Evolutionary conservation across 176 grass and related monocot species (phyloP).

Genomic region (Miscanthus lutarioriparius): DNA sequence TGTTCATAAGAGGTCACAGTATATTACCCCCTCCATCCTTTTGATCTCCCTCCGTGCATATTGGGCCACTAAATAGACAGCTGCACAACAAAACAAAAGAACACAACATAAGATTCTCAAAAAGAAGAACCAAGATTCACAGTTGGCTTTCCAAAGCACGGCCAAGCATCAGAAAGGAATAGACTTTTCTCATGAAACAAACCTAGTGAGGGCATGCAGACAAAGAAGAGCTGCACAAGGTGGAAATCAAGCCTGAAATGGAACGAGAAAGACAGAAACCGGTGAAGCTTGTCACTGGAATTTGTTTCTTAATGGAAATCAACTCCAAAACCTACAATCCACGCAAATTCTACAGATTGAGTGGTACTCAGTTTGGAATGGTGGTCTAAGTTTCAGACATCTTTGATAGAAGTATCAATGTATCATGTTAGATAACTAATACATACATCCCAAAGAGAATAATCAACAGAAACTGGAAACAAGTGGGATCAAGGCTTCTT

Average conservation of each 20-base stretch:
- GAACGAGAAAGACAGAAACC: conserved; percentile 17
- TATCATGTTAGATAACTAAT: conserved; percentile 6
- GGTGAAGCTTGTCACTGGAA: not conserved
- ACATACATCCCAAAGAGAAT: not conserved
- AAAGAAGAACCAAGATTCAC: not conserved
- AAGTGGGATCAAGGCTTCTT: not conserved
- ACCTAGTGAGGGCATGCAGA: conserved; percentile 93
- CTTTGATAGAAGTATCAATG: not conserved
- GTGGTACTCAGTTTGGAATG: not conserved
- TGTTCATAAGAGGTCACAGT: not conserved
- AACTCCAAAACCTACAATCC: not conserved
- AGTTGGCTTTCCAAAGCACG: not conserved
- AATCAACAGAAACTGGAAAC: not conserved
- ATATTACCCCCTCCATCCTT: conserved; percentile 90
- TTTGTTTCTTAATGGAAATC: conserved; percentile 22
- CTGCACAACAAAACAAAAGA: conserved; percentile 48
- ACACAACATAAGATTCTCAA: conserved; percentile 9
- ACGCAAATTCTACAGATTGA: not conserved
- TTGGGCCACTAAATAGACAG: conserved; percentile 81
- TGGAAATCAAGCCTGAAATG: conserved; percentile 87
- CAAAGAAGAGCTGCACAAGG: conserved; percentile 95
- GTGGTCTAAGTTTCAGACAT: not conserved
- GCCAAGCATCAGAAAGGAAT: not conserved
- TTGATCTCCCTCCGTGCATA: conserved; percentile 82
- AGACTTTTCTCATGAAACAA: conserved; percentile 17